Evolutionary conservation across 768 basidiomycete genomes (phyloP).

Genomic region (Phylloporus scabripes): DNA sequence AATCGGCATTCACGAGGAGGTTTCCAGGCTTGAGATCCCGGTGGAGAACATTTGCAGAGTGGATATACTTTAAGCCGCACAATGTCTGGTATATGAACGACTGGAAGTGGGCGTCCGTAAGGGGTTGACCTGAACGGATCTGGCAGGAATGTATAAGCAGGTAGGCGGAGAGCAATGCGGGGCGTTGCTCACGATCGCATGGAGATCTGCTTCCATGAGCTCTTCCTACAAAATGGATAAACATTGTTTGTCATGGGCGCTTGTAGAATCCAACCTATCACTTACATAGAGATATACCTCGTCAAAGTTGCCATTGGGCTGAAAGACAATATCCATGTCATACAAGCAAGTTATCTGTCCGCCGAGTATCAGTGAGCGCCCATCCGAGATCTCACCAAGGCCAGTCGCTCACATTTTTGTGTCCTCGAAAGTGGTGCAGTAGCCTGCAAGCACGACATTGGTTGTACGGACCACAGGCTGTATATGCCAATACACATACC

Average conservation of each 20-base stretch:
- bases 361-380: slow-evolving; percentile 2
- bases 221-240: slow-evolving; percentile 63
- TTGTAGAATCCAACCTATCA: slow-evolving; percentile 9
- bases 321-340: slow-evolving; percentile 97
- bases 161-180: background rate
- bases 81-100: slow-evolving; percentile 98
- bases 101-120: slow-evolving; percentile 89
- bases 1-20: slow-evolving; percentile 95
- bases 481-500: slow-evolving; percentile 40
- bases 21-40: slow-evolving; percentile 95
- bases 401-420: slow-evolving; percentile 77
- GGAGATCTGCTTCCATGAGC: slow-evolving; percentile 99
- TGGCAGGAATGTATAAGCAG: slow-evolving; percentile 22
- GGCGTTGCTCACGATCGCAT: slow-evolving; percentile 74
- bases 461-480: background rate
- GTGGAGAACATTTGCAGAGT: slow-evolving; percentile 96
- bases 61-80: slow-evolving; percentile 97
- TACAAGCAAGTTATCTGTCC: slow-evolving; percentile 90
- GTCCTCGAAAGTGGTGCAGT: slow-evolving; percentile 95
- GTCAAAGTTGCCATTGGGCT: slow-evolving; percentile 86
- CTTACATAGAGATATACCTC: slow-evolving; percentile 91
- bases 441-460: slow-evolving; percentile 45
- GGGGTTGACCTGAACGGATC: slow-evolving; percentile 84
- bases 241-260: background rate
- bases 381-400: background rate